Percentiles rank a stretch among this genome's conserved stretches.
phyloP scores from a whole-genome alignment of 2,329 filamentous ascomycete species.

The Trichophyton benhamiae region DNA sequence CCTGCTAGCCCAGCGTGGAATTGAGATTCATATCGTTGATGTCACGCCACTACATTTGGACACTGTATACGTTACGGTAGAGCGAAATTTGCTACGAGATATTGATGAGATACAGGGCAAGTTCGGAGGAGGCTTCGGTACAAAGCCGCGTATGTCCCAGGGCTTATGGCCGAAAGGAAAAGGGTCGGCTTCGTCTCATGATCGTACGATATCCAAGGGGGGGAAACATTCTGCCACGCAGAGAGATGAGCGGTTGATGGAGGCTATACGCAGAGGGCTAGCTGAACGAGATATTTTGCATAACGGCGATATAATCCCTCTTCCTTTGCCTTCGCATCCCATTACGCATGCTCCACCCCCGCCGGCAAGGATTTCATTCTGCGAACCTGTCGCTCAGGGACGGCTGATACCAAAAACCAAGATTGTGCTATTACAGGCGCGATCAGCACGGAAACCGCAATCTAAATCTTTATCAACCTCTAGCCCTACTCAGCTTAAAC shows the following conservation, averaged over 20 bases:
- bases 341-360: conserved; percentile 75
- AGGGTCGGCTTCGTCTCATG: conserved; percentile 15
- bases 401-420: conserved; percentile 64
- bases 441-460: conserved; percentile 22
- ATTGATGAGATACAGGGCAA: conserved; percentile 72
- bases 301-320: conserved; percentile 66
- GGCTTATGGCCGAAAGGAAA: conserved; percentile 27
- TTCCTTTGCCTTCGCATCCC: conserved; percentile 65
- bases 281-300: conserved; percentile 65
- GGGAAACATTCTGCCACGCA: conserved; percentile 27
- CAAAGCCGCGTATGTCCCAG: conserved; percentile 26
- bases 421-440: conserved; percentile 58
- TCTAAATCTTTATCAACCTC: conserved; percentile 32
- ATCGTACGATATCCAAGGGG: conserved; percentile 9
- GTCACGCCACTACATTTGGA: conserved; percentile 69
- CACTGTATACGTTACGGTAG: conserved; percentile 74
- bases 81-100: conserved; percentile 65
- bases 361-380: conserved; percentile 79
- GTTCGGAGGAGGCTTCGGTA: conserved; percentile 55
- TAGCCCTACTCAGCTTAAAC: conserved; percentile 45
- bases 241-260: conserved; percentile 48
- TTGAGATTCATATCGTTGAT: conserved; percentile 75
- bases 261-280: conserved; percentile 62
- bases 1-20: conserved; percentile 58
- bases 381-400: conserved; percentile 87